Evolutionary conservation across 2,329 filamentous ascomycete genomes (phyloP).

Genomic region (Aspergillus viridinutans): DNA sequence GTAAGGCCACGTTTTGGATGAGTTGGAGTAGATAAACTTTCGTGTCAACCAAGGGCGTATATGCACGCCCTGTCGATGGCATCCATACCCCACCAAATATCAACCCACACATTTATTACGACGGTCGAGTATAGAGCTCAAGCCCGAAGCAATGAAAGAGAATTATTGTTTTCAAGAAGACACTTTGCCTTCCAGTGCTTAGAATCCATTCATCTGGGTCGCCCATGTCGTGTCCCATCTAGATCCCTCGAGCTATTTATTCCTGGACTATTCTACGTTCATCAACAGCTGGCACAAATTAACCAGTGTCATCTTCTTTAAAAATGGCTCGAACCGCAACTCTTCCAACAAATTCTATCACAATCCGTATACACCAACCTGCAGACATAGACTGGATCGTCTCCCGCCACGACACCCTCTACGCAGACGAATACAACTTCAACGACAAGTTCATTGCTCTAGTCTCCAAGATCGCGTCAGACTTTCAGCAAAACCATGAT

Average conservation of each 20-base stretch:
- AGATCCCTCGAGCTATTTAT: background rate
- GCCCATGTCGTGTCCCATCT: background rate
- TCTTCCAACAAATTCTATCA: background rate
- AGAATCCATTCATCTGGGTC: background rate
- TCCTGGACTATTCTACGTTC: background rate
- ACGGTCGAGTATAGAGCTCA: background rate
- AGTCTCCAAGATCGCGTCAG: constrained; percentile 14
- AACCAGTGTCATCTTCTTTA: background rate
- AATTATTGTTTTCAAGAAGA: background rate
- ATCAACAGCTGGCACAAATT: background rate
- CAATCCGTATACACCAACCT: constrained; percentile 17
- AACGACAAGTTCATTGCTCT: constrained; percentile 16
- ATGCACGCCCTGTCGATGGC: background rate
- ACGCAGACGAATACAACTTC: constrained; percentile 19
- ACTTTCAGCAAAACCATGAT: constrained; percentile 21
- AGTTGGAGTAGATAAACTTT: background rate
- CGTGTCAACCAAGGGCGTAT: background rate
- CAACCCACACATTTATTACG: background rate
- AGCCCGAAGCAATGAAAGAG: background rate
- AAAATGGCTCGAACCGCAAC: background rate
- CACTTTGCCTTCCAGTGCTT: background rate
- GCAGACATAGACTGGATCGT: constrained; percentile 23
- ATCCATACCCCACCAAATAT: background rate
- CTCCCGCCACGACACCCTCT: constrained; percentile 19
- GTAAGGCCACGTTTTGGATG: background rate